These are phyloP conservation scores for Epichloe coenophiala DNA, from an alignment of 2,329 filamentous ascomycete species.

Conservation along the genomic window DNA sequence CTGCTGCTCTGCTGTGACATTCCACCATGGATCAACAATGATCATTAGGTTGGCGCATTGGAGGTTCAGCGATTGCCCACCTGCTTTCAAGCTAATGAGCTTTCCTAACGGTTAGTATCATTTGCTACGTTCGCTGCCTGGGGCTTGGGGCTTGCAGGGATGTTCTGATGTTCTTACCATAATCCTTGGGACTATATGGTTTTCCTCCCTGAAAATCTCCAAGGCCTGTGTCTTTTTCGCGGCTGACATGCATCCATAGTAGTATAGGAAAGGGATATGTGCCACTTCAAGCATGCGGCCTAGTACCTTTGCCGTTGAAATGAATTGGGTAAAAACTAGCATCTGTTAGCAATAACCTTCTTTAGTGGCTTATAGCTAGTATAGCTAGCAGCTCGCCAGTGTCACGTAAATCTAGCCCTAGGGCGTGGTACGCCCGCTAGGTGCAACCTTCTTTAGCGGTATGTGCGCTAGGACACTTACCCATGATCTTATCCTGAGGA, in stretches of 20 bases:
- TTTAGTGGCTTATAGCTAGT: no score
- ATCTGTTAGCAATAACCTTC: accelerated
- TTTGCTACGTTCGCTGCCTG: not conserved
- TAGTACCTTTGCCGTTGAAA: slow-evolving; percentile 18
- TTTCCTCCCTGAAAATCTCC: slow-evolving; percentile 8
- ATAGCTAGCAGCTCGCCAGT: no score
- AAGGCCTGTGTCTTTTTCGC: slow-evolving; percentile 11
- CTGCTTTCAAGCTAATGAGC: slow-evolving; percentile 22
- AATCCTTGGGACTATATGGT: slow-evolving; percentile 10
- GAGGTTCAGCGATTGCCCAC: slow-evolving; percentile 27
- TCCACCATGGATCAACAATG: slow-evolving; percentile 48
- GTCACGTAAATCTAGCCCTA: no score
- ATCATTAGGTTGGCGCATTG: slow-evolving; percentile 37
- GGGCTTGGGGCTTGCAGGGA: not conserved
- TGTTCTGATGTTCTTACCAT: slow-evolving; percentile 25
- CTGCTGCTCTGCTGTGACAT: slow-evolving; percentile 46
- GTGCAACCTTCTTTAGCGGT: accelerated
- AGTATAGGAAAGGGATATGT: slow-evolving; percentile 24
- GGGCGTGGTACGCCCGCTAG: no score
- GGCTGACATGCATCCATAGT: slow-evolving; percentile 13
- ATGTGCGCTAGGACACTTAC: slow-evolving; percentile 10
- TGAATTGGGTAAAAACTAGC: slow-evolving; percentile 24
- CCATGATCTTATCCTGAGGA: slow-evolving; percentile 26
- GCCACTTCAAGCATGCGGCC: slow-evolving; percentile 21
- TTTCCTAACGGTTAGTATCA: slow-evolving; percentile 8